Evolutionary conservation across 208 protist genomes (phyloP), one percentile per base, ranked within the genome.

Genomic region (Leishmania aethiopica): DNA sequence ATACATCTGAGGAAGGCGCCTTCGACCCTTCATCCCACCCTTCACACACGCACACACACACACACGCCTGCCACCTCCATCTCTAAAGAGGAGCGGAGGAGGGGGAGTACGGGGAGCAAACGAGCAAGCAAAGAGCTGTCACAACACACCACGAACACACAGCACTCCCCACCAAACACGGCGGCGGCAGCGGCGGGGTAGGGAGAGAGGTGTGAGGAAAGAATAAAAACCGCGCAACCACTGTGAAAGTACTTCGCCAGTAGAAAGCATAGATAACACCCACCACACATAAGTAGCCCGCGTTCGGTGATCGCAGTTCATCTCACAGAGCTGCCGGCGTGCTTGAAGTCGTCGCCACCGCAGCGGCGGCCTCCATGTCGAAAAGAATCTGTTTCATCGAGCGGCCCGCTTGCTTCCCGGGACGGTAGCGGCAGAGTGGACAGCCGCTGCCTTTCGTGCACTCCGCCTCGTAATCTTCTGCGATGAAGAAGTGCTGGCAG

Each of bases 401-500:
- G 71, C 88, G 89, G 47, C 84, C 75, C 53, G 93, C 87, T 73
- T 95, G 86, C 59, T 81, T 79, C 10, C 91, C 90, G 42, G 92
- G 92, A 59, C 92, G 92, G 79, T 94, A 90, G 4, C 93, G 89
- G 86, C 97, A 99, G 32, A 99, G 77, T 7, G 97, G 96, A 81
- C 97, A 99, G 11, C 91, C 90, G 62, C 83, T 89, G 6, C 94
- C 95, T 81, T 97, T 94, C 88, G 98, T 96, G 79, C 88, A 93
- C 85, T 96, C 92, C 47, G 88, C 89, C 91, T 98, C 97, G 82
- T 98, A 99, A 59, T 98, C 96, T 2, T 90, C 89, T 19, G 89
- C 92, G 80, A 92, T 86, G 86, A 99, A 99, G 81, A 99, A 99
- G 88, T 98, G 98, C 84, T 98, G 95, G 87, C 98, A 99, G n/a